Evolutionary conservation across 257 asterid genomes (phyloP).

Genomic region (Prunella vulgaris): DNA sequence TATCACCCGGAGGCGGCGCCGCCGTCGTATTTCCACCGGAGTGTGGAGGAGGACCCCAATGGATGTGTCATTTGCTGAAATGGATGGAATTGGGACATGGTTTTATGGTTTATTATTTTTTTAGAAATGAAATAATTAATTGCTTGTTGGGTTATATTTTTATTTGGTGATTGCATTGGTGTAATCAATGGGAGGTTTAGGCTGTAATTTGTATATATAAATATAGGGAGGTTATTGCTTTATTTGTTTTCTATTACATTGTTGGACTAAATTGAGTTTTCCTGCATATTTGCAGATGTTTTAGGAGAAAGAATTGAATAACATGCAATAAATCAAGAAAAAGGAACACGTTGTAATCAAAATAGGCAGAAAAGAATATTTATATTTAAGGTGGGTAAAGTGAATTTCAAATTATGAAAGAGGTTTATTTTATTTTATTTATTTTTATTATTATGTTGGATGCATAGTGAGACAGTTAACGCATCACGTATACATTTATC

Average conservation of each 20-base stretch:
- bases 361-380: too few relatives aligned
- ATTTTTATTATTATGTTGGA: too few relatives aligned
- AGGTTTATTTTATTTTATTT: too few relatives aligned
- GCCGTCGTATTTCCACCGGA: constrained; percentile 32
- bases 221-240: neutral
- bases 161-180: neutral
- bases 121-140: neutral
- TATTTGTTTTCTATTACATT: neutral
- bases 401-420: too few relatives aligned
- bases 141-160: neutral
- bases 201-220: neutral
- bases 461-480: too few relatives aligned
- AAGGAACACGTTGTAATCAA: neutral
- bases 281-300: neutral
- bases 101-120: neutral
- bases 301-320: neutral
- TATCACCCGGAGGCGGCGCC: constrained; percentile 31
- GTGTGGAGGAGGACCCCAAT: constrained; percentile 54
- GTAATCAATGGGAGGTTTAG: neutral
- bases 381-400: too few relatives aligned
- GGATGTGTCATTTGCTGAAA: constrained; percentile 43
- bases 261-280: neutral
- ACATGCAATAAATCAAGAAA: neutral
- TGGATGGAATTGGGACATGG: neutral
- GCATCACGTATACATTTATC: too few relatives aligned